Conservation (phyloP, 176 grass and related monocot genomes). For the Oropetium thomaeum region DNA sequence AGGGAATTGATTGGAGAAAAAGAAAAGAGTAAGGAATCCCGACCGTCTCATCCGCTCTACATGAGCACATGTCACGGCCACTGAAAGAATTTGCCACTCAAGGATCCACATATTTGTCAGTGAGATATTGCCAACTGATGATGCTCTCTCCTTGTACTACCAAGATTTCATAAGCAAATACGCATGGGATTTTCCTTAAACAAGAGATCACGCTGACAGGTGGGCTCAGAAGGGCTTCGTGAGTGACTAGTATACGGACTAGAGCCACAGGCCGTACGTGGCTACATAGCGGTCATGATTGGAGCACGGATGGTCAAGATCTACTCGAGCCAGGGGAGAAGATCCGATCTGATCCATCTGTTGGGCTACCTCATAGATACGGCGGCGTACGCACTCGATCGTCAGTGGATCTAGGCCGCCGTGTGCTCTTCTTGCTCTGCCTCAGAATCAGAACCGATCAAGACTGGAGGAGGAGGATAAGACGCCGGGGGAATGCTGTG, state of each 20-base stretch:
- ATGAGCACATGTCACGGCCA: background rate
- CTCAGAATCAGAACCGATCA: background rate
- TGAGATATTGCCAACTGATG: background rate
- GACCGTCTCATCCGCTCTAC: background rate
- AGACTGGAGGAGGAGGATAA: background rate
- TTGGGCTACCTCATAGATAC: background rate
- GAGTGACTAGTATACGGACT: too few species aligned
- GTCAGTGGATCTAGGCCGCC: background rate
- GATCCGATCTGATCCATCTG: conserved; percentile 33
- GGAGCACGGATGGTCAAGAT: conserved; percentile 42
- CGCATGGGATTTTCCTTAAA: background rate
- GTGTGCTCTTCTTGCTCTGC: background rate
- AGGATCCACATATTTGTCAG: background rate
- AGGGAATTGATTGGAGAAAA: conserved; percentile 38
- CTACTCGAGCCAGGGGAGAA: conserved; percentile 38
- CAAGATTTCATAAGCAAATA: background rate
- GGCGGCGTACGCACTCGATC: background rate
- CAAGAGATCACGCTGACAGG: background rate
- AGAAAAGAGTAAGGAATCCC: background rate
- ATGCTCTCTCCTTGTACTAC: background rate
- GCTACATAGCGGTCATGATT: conserved; percentile 10
- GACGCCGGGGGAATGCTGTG: background rate
- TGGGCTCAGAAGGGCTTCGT: background rate
- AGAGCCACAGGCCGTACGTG: too few species aligned
- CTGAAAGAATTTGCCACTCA: background rate